A percentile compares a stretch with the other conserved stretches of the same genome.
Conservation (phyloP, 768 basidiomycete species). For the Hydnomerulius pinastri region DNA sequence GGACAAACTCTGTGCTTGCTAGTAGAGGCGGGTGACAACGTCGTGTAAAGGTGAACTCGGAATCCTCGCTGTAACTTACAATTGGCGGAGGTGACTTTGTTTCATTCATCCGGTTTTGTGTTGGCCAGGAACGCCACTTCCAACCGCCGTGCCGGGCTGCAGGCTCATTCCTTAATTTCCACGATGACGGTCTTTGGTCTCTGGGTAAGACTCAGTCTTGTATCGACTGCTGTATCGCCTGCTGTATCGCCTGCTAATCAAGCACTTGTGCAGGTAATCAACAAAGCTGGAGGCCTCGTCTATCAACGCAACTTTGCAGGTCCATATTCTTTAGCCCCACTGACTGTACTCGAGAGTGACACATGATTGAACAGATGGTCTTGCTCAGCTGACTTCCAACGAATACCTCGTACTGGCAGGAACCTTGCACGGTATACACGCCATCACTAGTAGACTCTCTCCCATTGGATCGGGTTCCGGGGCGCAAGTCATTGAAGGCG, state of each 20-base stretch:
- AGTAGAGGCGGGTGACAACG: background rate
- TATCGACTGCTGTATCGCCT: background rate
- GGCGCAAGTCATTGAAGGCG: conserved; percentile 93
- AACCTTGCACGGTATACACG: conserved; percentile 96
- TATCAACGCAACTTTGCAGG: conserved; percentile 93
- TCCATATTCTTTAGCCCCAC: conserved; percentile 31
- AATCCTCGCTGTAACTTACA: too few species aligned
- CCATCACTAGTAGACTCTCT: conserved; percentile 92
- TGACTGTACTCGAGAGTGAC: conserved; percentile 1
- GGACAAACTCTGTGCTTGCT: too few species aligned
- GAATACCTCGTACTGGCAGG: conserved; percentile 96
- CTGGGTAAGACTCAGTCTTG: conserved; percentile 57
- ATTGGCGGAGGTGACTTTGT: too few species aligned
- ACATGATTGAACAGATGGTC: conserved; percentile 63
- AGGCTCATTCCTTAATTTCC: conserved; percentile 1
- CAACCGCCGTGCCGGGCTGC: background rate
- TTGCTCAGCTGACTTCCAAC: conserved; percentile 87
- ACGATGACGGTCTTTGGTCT: conserved; percentile 80
- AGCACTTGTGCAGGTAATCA: conserved; percentile 69
- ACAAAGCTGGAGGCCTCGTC: conserved; percentile 96
- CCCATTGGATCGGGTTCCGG: conserved; percentile 84
- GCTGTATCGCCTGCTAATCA: conserved; percentile 2
- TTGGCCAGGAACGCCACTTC: too few species aligned
- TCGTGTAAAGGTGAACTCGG: conserved; percentile 16
- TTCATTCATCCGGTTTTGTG: too few species aligned